Evolutionary conservation across 805 yeast genomes (phyloP).

Genomic region (Metschnikowia proteae): DNA sequence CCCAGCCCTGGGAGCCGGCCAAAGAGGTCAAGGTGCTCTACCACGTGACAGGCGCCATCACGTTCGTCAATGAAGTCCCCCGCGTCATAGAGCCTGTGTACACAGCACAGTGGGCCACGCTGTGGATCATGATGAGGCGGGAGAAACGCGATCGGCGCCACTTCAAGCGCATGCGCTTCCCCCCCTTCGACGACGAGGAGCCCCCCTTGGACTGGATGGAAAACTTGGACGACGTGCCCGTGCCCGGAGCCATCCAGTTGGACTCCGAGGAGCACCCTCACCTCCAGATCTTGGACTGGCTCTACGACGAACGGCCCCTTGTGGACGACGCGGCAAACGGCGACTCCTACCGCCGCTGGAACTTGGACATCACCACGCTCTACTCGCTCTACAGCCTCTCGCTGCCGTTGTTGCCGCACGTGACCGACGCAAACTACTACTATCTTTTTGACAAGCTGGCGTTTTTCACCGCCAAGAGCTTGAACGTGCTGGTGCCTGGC

Average conservation of each 20-base stretch:
- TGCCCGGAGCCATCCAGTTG: conserved; percentile 65
- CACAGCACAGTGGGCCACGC: conserved; percentile 91
- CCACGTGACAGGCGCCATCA: conserved; percentile 89
- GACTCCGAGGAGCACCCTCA: conserved; percentile 65
- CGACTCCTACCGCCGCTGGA: conserved; percentile 73
- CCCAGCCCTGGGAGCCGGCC: conserved; percentile 94
- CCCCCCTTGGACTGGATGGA: conserved; percentile 86
- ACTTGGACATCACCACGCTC: conserved; percentile 57
- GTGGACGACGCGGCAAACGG: conserved; percentile 62
- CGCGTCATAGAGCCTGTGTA: conserved; percentile 90
- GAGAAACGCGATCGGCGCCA: conserved; percentile 89
- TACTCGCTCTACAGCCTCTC: conserved; percentile 63
- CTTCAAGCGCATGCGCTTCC: conserved; percentile 88
- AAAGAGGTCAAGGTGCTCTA: conserved; percentile 86
- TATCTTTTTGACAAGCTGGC: conserved; percentile 76
- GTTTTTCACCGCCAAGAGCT: conserved; percentile 85
- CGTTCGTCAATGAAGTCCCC: conserved; percentile 90
- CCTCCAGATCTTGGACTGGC: conserved; percentile 60
- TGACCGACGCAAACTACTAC: conserved; percentile 53
- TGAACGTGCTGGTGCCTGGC: conserved; percentile 84
- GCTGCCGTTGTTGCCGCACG: conserved; percentile 63
- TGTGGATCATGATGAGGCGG: conserved; percentile 90
- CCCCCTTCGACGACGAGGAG: conserved; percentile 97
- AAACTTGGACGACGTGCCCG: conserved; percentile 67
- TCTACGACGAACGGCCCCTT: conserved; percentile 75